Evolutionary conservation across 352 stramenopile species (phyloP), one percentile per base, ranked within the genome.

Genomic region (Aphanomyces stellatus): DNA sequence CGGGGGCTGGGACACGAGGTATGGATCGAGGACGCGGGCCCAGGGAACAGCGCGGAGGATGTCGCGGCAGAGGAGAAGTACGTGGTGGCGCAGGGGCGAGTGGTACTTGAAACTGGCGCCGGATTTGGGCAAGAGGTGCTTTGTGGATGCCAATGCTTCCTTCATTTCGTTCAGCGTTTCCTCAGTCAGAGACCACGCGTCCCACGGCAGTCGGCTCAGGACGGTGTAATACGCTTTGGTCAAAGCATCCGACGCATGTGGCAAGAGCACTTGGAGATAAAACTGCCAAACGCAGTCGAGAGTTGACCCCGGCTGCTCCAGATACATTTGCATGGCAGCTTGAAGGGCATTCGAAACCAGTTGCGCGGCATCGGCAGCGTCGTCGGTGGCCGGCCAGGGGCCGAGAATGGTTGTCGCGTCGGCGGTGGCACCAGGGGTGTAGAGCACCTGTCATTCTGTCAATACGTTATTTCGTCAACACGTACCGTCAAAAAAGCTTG

Each of bases 171-270:
- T 86, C 2, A 95, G 78, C 30, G 88, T 88, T 33, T 91, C 85
- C 17, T 92, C 73, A 5, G 80, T 90, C 31, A 95, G 62, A 35
- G 80, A 86, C 87, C 87, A 95, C 46, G 92, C 78, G 30, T 93
- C 83, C 87, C 87, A 95, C 25, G 76, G 78, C 37, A 95, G 66
- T 4, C 87, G 76, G 8, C 82, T 93, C 53, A 95, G 57, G 33
- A 91, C 91, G 48, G 91, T 81, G 41, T 91, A 79, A 48, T 93
- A 84, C 25, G 83, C 78, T 51, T 92, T 93, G 74, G 82, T 90
- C 28, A 95, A 79, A 51, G 91, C 76, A 7, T 81, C 77, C 2
- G 85, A 84, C 0, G 87, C 81, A 48, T 92, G 81, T 2, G 85
- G 78, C 24, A 93, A 77, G 22, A 95, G 70, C n/a, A 76, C 75